These are phyloP conservation scores for Dryas octopetala DNA, from an alignment of 306 rosid genomes.

Conservation along the genomic window DNA sequence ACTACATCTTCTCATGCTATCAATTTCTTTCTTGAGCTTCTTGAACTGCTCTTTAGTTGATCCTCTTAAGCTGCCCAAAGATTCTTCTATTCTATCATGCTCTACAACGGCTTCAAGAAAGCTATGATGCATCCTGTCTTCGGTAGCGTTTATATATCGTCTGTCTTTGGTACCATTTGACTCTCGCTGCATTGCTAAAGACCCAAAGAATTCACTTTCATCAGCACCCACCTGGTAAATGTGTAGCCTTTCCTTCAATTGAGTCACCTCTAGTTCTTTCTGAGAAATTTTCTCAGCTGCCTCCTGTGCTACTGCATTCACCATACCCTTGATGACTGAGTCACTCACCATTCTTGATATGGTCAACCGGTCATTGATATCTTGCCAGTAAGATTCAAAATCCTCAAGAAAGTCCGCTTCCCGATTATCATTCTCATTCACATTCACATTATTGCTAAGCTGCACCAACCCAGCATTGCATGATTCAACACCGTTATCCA, in stretches of 20 bases:
- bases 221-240: conserved; percentile 32
- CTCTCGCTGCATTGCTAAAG: conserved; percentile 19
- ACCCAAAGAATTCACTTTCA: conserved; percentile 26
- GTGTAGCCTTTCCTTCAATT: conserved; percentile 50
- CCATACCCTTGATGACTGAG: conserved; percentile 74
- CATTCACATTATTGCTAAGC: conserved; percentile 26
- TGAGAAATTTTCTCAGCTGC: conserved; percentile 66
- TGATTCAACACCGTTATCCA: conserved; percentile 30
- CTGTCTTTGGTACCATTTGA: conserved; percentile 18
- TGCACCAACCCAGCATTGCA: conserved; percentile 25
- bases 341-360: conserved; percentile 92
- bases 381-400: conserved; percentile 60
- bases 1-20: conserved; percentile 43
- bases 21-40: conserved; percentile 63
- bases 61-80: conserved; percentile 43
- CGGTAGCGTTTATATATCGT: conserved; percentile 1
- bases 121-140: background rate
- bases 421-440: conserved; percentile 36
- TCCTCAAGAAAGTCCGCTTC: conserved; percentile 53
- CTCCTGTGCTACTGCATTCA: conserved; percentile 63
- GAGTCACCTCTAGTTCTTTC: conserved; percentile 68
- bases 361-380: conserved; percentile 55
- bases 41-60: conserved; percentile 44
- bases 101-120: conserved; percentile 30
- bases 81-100: conserved; percentile 33